These are phyloP conservation scores for Lachancea fermentati DNA, from an alignment of 805 yeast species.

Conservation along the genomic window DNA sequence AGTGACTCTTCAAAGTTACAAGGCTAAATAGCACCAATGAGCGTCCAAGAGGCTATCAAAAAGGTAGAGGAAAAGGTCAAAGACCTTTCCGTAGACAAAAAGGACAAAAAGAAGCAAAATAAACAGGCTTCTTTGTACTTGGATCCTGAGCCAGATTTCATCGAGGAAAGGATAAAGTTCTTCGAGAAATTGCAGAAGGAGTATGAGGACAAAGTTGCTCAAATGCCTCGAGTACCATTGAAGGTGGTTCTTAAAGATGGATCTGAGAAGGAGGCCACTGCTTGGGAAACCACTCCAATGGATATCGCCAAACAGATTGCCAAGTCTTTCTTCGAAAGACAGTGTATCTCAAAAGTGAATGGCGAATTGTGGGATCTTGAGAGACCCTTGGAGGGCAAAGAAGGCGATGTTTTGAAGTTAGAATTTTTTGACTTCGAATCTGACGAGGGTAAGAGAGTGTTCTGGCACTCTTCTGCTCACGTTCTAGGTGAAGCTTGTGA, in stretches of 20 bases:
- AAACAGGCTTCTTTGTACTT: conserved; percentile 42
- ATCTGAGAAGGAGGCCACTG: conserved; percentile 62
- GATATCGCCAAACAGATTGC: conserved; percentile 80
- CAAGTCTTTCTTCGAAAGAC: conserved; percentile 81
- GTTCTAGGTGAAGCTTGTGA: conserved; percentile 98
- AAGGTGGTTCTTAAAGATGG: conserved; percentile 86
- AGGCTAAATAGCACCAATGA: conserved; percentile 1
- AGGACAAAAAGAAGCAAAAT: conserved; percentile 37
- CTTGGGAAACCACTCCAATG: conserved; percentile 89
- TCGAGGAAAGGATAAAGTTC: conserved; percentile 69
- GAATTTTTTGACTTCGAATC: conserved; percentile 88
- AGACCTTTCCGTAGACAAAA: conserved; percentile 32
- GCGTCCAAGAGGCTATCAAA: conserved; percentile 19
- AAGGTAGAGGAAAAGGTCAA: conserved; percentile 31
- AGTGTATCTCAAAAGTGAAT: conserved; percentile 85
- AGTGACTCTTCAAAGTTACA: background rate
- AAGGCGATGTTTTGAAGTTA: conserved; percentile 37
- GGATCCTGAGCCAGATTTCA: conserved; percentile 79
- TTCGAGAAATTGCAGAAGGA: conserved; percentile 77
- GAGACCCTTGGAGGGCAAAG: conserved; percentile 78
- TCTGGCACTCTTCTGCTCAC: conserved; percentile 99
- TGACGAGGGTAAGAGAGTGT: conserved; percentile 91
- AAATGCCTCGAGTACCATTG: conserved; percentile 57
- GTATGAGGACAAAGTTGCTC: conserved; percentile 66
- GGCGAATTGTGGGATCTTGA: conserved; percentile 93